Percentiles rank a stretch among this genome's conserved stretches.
Conservation (phyloP, 177 flowering plant species). For the Vitis hybrid region DNA sequence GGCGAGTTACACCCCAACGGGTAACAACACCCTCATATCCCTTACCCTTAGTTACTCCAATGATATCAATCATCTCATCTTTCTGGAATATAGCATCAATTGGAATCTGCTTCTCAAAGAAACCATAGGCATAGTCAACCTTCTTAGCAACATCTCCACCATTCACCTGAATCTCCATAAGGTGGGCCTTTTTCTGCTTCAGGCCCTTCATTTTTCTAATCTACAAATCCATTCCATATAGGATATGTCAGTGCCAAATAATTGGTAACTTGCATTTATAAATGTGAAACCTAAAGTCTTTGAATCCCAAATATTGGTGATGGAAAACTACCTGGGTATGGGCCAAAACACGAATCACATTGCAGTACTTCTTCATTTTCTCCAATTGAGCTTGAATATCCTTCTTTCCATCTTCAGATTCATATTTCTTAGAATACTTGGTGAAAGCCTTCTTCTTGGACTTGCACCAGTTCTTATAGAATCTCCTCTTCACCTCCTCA, state of each 20-base stretch:
- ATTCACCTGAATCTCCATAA: conserved; percentile 52
- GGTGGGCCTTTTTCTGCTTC: conserved; percentile 51
- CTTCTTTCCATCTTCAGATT: conserved; percentile 38
- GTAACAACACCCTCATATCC: conserved; percentile 52
- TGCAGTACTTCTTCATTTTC: conserved; percentile 40
- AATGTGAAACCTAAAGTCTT: too few species aligned
- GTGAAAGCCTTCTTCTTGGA: conserved; percentile 50
- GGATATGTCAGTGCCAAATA: too few species aligned
- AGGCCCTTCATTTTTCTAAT: conserved; percentile 45
- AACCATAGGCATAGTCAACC: conserved; percentile 42
- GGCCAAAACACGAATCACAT: conserved; percentile 49
- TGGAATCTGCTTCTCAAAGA: conserved; percentile 48
- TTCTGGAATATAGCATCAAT: conserved; percentile 47
- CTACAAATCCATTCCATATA: conserved; percentile 13
- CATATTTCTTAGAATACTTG: conserved; percentile 40
- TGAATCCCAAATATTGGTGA: too few species aligned
- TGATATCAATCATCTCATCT: conserved; percentile 54
- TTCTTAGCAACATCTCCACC: conserved; percentile 42
- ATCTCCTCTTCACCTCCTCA: conserved; percentile 44
- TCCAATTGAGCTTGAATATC: conserved; percentile 35
- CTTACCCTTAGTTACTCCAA: conserved; percentile 51
- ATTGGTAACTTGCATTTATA: too few species aligned
- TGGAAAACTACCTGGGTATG: conserved; percentile 38
- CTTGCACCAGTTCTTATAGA: conserved; percentile 50
- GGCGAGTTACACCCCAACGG: conserved; percentile 53